phyloP scores from a whole-genome alignment of 805 yeast genomes.

The Teunomyces pallodes region DNA sequence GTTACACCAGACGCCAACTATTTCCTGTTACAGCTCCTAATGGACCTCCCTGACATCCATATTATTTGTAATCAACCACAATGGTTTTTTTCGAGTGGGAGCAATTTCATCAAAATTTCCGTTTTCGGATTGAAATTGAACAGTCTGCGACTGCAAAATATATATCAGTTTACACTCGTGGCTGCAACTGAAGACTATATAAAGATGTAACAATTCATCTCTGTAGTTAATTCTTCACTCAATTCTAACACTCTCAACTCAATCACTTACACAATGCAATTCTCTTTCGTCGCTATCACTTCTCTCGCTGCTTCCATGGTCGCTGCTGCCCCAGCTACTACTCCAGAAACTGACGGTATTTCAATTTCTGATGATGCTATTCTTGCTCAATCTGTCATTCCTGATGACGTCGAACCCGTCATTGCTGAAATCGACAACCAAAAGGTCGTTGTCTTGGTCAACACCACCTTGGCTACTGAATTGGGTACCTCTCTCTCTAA shows the following conservation, averaged over 20 bases:
- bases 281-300: slow-evolving; percentile 7
- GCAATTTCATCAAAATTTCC: not conserved
- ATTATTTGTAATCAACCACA: not conserved
- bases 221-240: not conserved
- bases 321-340: slow-evolving; percentile 8
- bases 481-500: slow-evolving; percentile 6
- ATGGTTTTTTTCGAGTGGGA: not conserved
- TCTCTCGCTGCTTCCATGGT: slow-evolving; percentile 6
- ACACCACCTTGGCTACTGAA: not conserved
- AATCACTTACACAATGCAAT: slow-evolving; percentile 7
- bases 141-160: slow-evolving; percentile 1
- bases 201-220: not conserved
- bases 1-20: not conserved
- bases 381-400: slow-evolving; percentile 6
- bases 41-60: not conserved
- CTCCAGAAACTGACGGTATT: not conserved
- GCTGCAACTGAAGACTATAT: not conserved
- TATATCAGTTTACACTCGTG: not conserved
- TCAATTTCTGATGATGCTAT: slow-evolving; percentile 14
- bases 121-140: not conserved
- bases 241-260: not conserved
- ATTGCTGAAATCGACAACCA: slow-evolving; percentile 10
- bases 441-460: slow-evolving; percentile 9
- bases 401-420: slow-evolving; percentile 10
- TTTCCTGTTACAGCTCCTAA: not conserved